Conservation (phyloP, 2,329 filamentous ascomycete species). For the Claviceps fusiformis region DNA sequence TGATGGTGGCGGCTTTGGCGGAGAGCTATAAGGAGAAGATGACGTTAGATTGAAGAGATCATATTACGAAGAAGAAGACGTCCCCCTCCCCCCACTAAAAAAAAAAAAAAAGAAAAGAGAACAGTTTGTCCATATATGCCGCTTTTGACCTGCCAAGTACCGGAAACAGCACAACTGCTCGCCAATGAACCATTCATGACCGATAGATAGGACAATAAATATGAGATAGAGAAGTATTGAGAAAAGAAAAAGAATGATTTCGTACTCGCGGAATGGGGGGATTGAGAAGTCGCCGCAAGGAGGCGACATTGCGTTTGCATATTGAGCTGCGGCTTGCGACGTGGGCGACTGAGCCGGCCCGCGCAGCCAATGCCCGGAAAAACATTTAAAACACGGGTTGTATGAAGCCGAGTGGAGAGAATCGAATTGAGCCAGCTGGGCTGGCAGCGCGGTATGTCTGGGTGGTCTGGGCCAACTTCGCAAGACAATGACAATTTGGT, state of each 20-base stretch:
- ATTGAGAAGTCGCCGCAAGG: too few relatives aligned
- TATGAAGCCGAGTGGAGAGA: slow-evolving; percentile 1
- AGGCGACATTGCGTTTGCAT: slow-evolving; percentile 20
- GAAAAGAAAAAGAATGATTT: background rate
- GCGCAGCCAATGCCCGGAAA: slow-evolving; percentile 36
- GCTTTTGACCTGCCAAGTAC: too few relatives aligned
- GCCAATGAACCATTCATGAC: too few relatives aligned
- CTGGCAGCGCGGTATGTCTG: background rate
- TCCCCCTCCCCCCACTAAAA: too few relatives aligned
- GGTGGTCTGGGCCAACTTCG: too few relatives aligned
- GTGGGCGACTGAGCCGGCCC: slow-evolving; percentile 39
- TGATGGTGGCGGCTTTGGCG: slow-evolving; percentile 25
- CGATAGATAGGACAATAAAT: too few relatives aligned
- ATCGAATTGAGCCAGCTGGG: slow-evolving; percentile 6
- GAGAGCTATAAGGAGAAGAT: slow-evolving; percentile 17
- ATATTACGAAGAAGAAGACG: background rate
- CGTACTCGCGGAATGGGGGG: too few relatives aligned
- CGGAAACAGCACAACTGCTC: too few relatives aligned
- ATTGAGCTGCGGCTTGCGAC: slow-evolving; percentile 28
- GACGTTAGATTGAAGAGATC: background rate
- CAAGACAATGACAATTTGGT: background rate
- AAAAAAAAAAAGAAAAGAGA: background rate
- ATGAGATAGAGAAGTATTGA: background rate
- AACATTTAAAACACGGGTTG: slow-evolving; percentile 33
- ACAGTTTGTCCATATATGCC: background rate